Base-by-base conservation (phyloP, 306 rosid species). In the Luffa acutangula region DNA sequence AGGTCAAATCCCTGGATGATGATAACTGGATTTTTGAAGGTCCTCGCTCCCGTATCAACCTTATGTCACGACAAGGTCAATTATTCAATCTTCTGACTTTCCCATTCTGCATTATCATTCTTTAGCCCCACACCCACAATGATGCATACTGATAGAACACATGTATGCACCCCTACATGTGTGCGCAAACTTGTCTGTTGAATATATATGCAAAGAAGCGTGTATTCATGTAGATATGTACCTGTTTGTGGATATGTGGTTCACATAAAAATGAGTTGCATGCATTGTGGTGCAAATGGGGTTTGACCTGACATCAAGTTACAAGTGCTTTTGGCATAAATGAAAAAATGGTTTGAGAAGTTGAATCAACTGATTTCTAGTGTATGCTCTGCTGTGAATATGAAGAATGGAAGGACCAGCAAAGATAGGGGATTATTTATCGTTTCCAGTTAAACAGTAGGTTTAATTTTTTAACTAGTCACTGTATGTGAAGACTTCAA, bases 21-120 rank as follows among this genome's bases (percentile, higher is more conserved):
- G 98, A 92, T 88, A 91, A 37, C 82, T 92, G 97, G 97, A 95
- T 89, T 87, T 92, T 89, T 89, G 98, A 95, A 90, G 97, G 97
- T 59, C 97, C 97, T 63, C 92, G 96, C 17, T 93, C 97, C 33
- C 91, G 93, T 63, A 91, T 92, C 77, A 92, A 89, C 85, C 90
- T 87, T 69, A 76, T 84, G 84, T 91, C 97, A 43, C 90, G 86
- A 45, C 86, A 84, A 87, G 91, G 91, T 86, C 73, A 72, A 85
- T 78, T 33, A 59, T 49, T 82, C 76, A 59, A 60, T 18, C 60
- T 31, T 31, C 63, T 39, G 67, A 34, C 62, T 48, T 70, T 8
- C 17, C 0, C 76, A 42, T 43, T 70, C 31, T 21, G 17, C 33
- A 69, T 69, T 42, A 2, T 42, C 74, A 57, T 57, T 57, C 57